Evolutionary conservation across 1,284 basidiomycete species (phyloP), one percentile per base, ranked within the genome.

Genomic region (Stygiomarasmius scandens): DNA sequence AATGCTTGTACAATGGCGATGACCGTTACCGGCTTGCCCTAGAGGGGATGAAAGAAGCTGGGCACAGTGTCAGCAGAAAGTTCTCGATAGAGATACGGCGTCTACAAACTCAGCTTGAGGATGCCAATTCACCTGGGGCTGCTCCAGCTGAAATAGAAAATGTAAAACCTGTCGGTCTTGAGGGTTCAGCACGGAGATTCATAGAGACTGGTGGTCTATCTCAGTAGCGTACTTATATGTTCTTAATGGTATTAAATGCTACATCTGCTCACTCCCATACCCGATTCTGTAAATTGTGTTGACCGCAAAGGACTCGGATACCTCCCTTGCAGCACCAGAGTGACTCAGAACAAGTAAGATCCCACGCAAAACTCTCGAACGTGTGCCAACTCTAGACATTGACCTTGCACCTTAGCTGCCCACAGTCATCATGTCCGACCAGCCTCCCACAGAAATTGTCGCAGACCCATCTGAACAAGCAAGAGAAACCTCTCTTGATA

Each of bases 1-100:
- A 81, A 67, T 93, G 90, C 65, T 70, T 85, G 8, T 58, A 64
- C 4, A 70, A 71, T 19, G 75, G 77, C 55, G 93, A 95, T 69
- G 65, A 76, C 23, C 82, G 93, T 52, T 86, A 83, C 72, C 72
- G 77, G 43, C 66, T 92, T 49, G 91, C 89, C 12, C 61, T 88
- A 52, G 80, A 89, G 54, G 93, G 95, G 74, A 83, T 93, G 84
- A 66, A 72, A 58, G 74, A 82, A 63, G 59, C 61, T 53, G 70
- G 69, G 4, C 65, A 70, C 49, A 44, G 38, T 20, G 25, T 46
- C 12, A 19, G 47, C 44, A 1, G 9, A 11, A 22, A 38, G 11
- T 55, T 54, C 22, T 11, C 22, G 22, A 19, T 14, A 16, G 52
- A 58, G 52, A 58, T 24, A 59, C 36, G 38, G 1, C 9, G 19